phyloP scores from a whole-genome alignment of 1,139 yeast species.

The Zygotorulaspora mrakii region DNA sequence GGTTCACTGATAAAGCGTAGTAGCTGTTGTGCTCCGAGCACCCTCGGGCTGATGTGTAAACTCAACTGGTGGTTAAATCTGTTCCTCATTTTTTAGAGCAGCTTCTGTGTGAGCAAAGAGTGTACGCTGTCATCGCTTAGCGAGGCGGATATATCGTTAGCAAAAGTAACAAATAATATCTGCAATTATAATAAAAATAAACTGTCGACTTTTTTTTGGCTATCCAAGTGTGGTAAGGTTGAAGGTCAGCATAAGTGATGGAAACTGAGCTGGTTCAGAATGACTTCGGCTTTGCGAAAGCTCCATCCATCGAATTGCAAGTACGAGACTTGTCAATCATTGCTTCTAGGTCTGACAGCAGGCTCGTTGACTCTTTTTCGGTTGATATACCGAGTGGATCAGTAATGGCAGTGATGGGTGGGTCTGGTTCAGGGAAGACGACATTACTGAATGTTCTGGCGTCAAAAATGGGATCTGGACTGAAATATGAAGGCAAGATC shows the following conservation, averaged over 20 bases:
- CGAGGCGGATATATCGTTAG: too few species aligned
- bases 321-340: conserved; percentile 28
- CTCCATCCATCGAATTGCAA: conserved; percentile 25
- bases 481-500: conserved; percentile 42
- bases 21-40: too few species aligned
- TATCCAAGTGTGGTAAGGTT: too few species aligned
- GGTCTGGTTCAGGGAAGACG: conserved; percentile 80
- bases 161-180: too few species aligned
- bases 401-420: conserved; percentile 35
- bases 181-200: too few species aligned
- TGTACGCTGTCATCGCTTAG: too few species aligned
- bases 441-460: conserved; percentile 73
- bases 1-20: too few species aligned
- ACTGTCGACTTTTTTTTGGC: too few species aligned
- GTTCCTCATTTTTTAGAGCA: too few species aligned
- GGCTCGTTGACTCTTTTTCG: conserved; percentile 26
- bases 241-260: conserved; percentile 11
- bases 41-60: too few species aligned
- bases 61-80: too few species aligned
- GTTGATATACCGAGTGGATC: conserved; percentile 31
- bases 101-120: too few species aligned
- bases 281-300: conserved; percentile 23
- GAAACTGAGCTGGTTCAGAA: conserved; percentile 23
- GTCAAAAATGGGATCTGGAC: conserved; percentile 45
- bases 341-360: conserved; percentile 24